Percentiles rank a stretch among this genome's conserved stretches.
Evolutionary conservation across 257 asterid species (phyloP).

Genomic region (Nicotiana paniculata): DNA sequence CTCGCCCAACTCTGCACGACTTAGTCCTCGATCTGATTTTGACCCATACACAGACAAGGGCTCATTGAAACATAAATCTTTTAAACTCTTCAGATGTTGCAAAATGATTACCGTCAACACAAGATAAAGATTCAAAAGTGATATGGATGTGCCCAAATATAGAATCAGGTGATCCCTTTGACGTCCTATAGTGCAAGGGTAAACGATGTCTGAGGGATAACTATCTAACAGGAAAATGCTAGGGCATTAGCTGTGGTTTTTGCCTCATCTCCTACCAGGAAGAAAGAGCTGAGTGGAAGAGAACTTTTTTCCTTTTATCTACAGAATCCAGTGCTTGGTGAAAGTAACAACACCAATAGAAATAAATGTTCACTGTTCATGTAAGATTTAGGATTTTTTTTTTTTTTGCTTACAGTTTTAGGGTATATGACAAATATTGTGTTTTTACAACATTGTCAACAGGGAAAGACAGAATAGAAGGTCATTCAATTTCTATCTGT

Average conservation of each 20-base stretch:
- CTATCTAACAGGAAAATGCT: too few species aligned
- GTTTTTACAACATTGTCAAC: not conserved
- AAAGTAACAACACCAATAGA: not conserved
- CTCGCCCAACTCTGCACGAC: too few species aligned
- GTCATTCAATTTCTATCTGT: constrained; percentile 63
- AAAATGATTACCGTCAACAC: too few species aligned
- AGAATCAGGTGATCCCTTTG: too few species aligned
- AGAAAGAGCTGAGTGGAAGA: not conserved
- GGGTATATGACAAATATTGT: not conserved
- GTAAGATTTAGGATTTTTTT: not conserved
- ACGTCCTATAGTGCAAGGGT: too few species aligned
- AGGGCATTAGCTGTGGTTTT: not conserved
- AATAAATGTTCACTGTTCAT: not conserved
- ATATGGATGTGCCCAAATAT: too few species aligned
- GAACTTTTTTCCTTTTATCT: not conserved
- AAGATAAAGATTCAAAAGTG: too few species aligned
- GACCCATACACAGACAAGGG: too few species aligned
- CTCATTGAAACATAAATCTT: too few species aligned
- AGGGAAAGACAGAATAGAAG: not conserved
- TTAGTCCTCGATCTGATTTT: too few species aligned
- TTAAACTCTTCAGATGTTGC: too few species aligned
- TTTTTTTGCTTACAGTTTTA: not conserved
- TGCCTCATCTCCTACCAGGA: not conserved
- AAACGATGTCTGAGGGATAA: too few species aligned
- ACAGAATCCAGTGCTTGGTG: not conserved